Evolutionary conservation across 352 stramenopile genomes (phyloP).

Genomic region (Blastocystis sp.): DNA sequence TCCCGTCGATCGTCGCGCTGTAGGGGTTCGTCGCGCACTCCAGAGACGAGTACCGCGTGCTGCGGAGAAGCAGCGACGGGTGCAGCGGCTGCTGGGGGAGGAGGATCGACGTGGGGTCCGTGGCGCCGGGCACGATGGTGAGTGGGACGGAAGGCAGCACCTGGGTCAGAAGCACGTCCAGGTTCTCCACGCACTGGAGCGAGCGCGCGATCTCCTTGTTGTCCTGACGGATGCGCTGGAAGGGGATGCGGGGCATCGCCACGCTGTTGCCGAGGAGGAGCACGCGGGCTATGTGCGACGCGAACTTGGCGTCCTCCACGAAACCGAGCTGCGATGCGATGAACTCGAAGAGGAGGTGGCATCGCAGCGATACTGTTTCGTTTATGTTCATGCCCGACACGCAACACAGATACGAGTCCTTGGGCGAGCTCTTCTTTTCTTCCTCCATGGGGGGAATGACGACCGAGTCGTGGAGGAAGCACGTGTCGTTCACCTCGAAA

Average conservation of each 20-base stretch:
- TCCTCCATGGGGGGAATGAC: neutral
- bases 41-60: constrained; percentile 19
- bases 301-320: constrained; percentile 46
- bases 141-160: constrained; percentile 3
- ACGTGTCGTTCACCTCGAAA: neutral
- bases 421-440: neutral
- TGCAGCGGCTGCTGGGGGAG: constrained; percentile 57
- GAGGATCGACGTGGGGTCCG: constrained; percentile 19
- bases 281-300: neutral
- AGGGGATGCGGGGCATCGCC: constrained; percentile 18
- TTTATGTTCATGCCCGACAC: constrained; percentile 22
- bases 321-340: constrained; percentile 22
- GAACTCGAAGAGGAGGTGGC: constrained; percentile 38
- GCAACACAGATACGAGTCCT: neutral
- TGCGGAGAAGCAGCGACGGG: constrained; percentile 15
- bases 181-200: neutral
- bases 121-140: constrained; percentile 7
- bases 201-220: neutral
- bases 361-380: neutral
- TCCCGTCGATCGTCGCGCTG: neutral
- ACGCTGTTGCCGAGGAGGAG: constrained; percentile 44
- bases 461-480: constrained; percentile 18
- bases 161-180: constrained; percentile 13
- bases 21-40: constrained; percentile 43
- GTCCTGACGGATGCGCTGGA: constrained; percentile 52